Conservation (phyloP, 2,329 filamentous ascomycete genomes). For the Aureobasidium uvarum region DNA sequence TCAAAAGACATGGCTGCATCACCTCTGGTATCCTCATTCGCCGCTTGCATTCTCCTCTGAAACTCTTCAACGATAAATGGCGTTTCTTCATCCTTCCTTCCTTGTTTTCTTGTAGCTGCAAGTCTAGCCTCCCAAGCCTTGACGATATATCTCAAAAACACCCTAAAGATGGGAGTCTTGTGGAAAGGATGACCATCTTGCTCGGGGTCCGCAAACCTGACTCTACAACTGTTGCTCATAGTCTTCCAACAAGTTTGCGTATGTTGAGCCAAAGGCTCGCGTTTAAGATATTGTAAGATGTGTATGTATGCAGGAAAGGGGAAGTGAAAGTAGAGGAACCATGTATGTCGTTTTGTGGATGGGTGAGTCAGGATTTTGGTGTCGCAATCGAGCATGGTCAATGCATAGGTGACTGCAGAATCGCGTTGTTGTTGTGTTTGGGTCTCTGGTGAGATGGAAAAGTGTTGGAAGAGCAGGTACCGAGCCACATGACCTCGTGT, state of each 20-base stretch:
- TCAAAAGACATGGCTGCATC: not conserved
- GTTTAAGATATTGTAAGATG: constrained; percentile 45
- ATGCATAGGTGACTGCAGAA: constrained; percentile 37
- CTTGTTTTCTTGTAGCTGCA: not conserved
- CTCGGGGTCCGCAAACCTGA: constrained; percentile 34
- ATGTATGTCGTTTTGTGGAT: constrained; percentile 44
- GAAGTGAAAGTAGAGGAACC: constrained; percentile 48
- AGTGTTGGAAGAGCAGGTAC: constrained; percentile 50
- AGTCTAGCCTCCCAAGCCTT: constrained; percentile 60
- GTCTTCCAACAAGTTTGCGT: constrained; percentile 45
- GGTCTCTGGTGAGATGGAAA: constrained; percentile 27
- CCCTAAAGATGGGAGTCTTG: constrained; percentile 30
- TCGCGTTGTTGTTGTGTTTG: constrained; percentile 34
- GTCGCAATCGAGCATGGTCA: constrained; percentile 49
- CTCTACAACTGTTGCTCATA: constrained; percentile 49
- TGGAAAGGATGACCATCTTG: constrained; percentile 33
- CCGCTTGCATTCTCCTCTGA: not conserved
- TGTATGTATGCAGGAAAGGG: constrained; percentile 53
- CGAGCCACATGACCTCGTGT: constrained; percentile 50
- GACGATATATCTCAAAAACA: constrained; percentile 58
- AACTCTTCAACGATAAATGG: constrained; percentile 8
- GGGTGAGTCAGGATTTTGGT: constrained; percentile 47
- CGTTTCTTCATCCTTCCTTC: not conserved
- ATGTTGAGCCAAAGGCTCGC: constrained; percentile 39
- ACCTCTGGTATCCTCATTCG: not conserved